These are phyloP conservation scores for Beauveria sp. DNA, from an alignment of 2,329 filamentous ascomycete genomes.

Conservation along the genomic window DNA sequence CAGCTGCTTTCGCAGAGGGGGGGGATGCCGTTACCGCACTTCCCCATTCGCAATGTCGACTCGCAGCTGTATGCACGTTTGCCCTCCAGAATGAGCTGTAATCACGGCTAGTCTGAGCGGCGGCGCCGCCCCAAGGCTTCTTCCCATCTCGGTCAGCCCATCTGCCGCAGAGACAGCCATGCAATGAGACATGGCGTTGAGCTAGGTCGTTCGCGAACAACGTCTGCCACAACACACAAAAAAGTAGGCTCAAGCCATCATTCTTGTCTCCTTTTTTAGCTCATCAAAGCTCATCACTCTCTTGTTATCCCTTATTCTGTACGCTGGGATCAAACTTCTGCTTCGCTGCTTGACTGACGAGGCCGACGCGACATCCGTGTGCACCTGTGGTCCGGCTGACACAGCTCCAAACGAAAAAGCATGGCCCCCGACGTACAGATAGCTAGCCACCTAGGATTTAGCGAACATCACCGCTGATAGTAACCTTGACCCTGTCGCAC, in stretches of 20 bases:
- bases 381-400: not conserved
- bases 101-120: not conserved
- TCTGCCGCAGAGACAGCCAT: not conserved
- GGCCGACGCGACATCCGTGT: no score
- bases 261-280: no score
- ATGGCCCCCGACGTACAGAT: not conserved
- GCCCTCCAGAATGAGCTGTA: not conserved
- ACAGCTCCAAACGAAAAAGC: not conserved
- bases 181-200: constrained; percentile 4
- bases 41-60: not conserved
- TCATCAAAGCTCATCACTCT: no score
- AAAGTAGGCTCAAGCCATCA: no score
- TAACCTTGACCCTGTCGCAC: not conserved
- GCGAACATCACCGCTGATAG: not conserved
- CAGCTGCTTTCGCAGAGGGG: not conserved
- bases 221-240: no score
- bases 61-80: not conserved
- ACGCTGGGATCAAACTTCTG: no score
- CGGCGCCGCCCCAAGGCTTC: not conserved
- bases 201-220: constrained; percentile 1
- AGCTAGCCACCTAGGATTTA: not conserved
- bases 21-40: not conserved
- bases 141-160: constrained; percentile 5
- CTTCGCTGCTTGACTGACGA: no score
- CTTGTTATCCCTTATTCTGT: no score